Percentiles rank a stretch among this genome's conserved stretches.
phyloP scores from a whole-genome alignment of 225 moss, liverwort and hornwort genomes.

The Polytrichum commune region DNA sequence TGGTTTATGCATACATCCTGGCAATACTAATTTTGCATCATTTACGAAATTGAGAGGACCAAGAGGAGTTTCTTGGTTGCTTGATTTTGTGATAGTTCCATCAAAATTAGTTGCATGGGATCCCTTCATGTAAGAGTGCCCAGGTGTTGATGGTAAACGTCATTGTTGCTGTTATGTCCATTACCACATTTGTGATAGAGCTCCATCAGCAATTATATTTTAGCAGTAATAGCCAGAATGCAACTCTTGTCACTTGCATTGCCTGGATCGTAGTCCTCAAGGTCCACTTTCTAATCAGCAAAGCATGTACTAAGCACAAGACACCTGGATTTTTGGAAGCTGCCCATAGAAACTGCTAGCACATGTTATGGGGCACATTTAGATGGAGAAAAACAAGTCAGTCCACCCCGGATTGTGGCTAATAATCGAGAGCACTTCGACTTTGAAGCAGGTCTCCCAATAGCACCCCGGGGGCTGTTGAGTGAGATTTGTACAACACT shows the following conservation, averaged over 20 bases:
- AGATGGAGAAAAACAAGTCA: slow-evolving; percentile 1
- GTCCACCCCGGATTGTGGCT: neutral
- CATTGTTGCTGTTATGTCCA: no score
- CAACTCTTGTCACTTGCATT: no score
- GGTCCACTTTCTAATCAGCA: neutral
- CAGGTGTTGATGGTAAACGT: neutral
- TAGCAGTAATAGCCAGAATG: no score
- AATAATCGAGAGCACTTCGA: neutral
- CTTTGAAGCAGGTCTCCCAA: neutral
- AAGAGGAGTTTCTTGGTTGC: neutral
- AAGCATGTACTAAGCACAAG: neutral
- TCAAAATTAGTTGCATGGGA: no score
- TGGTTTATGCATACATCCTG: no score
- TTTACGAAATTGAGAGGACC: neutral
- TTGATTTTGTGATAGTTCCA: no score
- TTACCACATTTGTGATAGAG: no score
- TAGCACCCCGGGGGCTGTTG: neutral
- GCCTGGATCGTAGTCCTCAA: neutral
- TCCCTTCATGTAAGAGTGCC: neutral
- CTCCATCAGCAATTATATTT: no score
- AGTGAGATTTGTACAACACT: neutral
- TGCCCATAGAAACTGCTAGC: no score
- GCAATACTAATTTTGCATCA: neutral
- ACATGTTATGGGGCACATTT: neutral
- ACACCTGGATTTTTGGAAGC: no score